Base-by-base conservation (phyloP, 116 monocot genomes). In the Dioscorea cayenensis region DNA sequence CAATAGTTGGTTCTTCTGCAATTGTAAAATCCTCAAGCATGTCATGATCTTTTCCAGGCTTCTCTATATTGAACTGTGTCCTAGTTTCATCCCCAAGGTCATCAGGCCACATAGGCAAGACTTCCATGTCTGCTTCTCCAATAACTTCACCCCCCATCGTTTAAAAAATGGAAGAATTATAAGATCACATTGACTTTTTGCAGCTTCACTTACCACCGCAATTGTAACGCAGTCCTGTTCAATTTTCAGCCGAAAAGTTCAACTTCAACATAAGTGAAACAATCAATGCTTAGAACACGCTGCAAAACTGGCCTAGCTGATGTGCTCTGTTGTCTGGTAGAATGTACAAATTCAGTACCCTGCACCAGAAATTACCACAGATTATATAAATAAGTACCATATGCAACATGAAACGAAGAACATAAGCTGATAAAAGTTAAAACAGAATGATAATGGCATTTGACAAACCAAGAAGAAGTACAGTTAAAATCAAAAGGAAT, bases 61-160 rank as follows among this genome's bases (percentile, higher is more conserved):
- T 85, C 14, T 91, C 91, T 10, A 91, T 84, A 65, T 80, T 90
- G 77, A 91, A 91, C 72, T 87, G 84, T 59, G 80, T 83, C 65
- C 77, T 67, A 58, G 73, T 69, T 81, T 84, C 85, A 55, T 80
- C 72, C 21, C 65, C 76, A 60, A 87, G 76, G 78, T 91, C 82
- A 64, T 84, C 78, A 16, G 91, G 91, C 91, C 91, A 91, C 90
- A 90, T 90, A 78, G 77, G 60, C 61, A 85, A 73, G 25, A 81
- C 72, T 67, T 87, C 87, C 60, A 73, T 58, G 17, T 80, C 84
- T 60, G 55, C 66, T 59, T 85, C 91, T 67, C 65, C 84, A 28
- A 82, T 12, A 58, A 28, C 51, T 65, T 81, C 91, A 27, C 71
- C 83, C 51, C 78, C 87, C 87, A 91, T 91, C 49, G 72, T 65